Evolutionary conservation across 1,284 basidiomycete species (phyloP).

Genomic region (Fomes fomentarius): DNA sequence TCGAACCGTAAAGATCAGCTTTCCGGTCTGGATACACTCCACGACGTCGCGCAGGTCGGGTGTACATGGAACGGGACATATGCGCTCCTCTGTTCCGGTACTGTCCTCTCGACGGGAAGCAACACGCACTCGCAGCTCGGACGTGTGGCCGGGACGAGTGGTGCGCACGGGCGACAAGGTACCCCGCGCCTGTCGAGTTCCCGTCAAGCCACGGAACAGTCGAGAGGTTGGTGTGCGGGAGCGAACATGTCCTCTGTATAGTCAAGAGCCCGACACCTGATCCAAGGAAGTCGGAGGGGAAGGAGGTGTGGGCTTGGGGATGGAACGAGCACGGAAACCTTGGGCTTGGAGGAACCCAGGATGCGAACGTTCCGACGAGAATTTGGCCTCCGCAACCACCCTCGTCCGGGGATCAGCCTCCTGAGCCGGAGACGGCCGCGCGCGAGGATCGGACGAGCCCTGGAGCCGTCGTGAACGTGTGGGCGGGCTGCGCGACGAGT

Average conservation of each 20-base stretch:
- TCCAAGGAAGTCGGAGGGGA: slow-evolving; percentile 22
- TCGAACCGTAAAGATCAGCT: slow-evolving; percentile 76
- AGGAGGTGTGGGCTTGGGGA: slow-evolving; percentile 83
- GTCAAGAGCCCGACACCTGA: slow-evolving; percentile 3
- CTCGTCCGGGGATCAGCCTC: too few relatives aligned
- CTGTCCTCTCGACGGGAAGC: slow-evolving; percentile 57
- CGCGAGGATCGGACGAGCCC: too few relatives aligned
- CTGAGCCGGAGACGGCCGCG: too few relatives aligned
- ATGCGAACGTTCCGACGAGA: slow-evolving; percentile 50
- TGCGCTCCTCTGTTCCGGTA: slow-evolving; percentile 37
- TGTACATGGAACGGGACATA: slow-evolving; percentile 90
- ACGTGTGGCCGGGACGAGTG: too few relatives aligned
- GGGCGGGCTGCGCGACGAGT: slow-evolving; percentile 78
- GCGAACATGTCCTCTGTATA: slow-evolving; percentile 74
- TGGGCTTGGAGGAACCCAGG: slow-evolving; percentile 62
- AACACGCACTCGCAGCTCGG: slow-evolving; percentile 77
- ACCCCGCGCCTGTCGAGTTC: slow-evolving; percentile 38
- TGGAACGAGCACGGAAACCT: slow-evolving; percentile 98
- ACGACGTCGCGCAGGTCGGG: slow-evolving; percentile 42
- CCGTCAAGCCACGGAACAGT: slow-evolving; percentile 34
- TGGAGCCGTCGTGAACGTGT: slow-evolving; percentile 38
- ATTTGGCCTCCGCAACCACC: slow-evolving; percentile 49
- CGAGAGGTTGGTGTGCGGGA: slow-evolving; percentile 64
- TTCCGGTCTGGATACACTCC: slow-evolving; percentile 38
- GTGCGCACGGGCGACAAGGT: neutral